Evolutionary conservation across 2,329 filamentous ascomycete genomes (phyloP).

Genomic region (Didymosphaeria variabile): DNA sequence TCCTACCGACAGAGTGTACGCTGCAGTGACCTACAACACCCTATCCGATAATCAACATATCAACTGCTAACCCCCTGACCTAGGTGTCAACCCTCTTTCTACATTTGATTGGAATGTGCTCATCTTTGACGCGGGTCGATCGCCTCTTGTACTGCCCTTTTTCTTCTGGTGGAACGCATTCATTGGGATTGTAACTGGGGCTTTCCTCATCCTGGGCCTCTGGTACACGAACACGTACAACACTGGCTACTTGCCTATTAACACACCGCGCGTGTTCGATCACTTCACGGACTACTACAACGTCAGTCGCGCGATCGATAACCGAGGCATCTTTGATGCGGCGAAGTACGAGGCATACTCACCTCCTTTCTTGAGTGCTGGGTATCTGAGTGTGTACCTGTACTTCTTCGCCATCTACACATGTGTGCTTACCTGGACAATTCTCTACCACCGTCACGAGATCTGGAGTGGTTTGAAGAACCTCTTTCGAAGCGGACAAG

Average conservation of each 20-base stretch:
- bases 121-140: background rate
- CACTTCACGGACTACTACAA: slow-evolving; percentile 15
- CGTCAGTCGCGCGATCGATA: background rate
- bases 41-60: background rate
- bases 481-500: slow-evolving; percentile 47
- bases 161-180: slow-evolving; percentile 8
- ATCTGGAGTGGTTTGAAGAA: slow-evolving; percentile 61
- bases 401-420: slow-evolving; percentile 66
- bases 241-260: slow-evolving; percentile 14
- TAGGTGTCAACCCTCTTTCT: slow-evolving; percentile 7
- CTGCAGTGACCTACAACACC: background rate
- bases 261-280: slow-evolving; percentile 15
- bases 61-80: background rate
- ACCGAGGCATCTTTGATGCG: slow-evolving; percentile 1
- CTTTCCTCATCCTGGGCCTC: slow-evolving; percentile 7
- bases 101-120: slow-evolving; percentile 12
- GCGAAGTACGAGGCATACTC: slow-evolving; percentile 52
- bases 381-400: slow-evolving; percentile 62
- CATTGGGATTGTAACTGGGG: background rate
- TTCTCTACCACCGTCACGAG: slow-evolving; percentile 63
- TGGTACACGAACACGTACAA: slow-evolving; percentile 15
- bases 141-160: slow-evolving; percentile 4
- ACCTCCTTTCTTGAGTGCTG: slow-evolving; percentile 61
- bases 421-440: slow-evolving; percentile 61
- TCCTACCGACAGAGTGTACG: background rate